A percentile compares a stretch with the other conserved stretches of the same genome.
Evolutionary conservation across 441 rosid genomes (phyloP).

Genomic region (Gossypium davidsonii): DNA sequence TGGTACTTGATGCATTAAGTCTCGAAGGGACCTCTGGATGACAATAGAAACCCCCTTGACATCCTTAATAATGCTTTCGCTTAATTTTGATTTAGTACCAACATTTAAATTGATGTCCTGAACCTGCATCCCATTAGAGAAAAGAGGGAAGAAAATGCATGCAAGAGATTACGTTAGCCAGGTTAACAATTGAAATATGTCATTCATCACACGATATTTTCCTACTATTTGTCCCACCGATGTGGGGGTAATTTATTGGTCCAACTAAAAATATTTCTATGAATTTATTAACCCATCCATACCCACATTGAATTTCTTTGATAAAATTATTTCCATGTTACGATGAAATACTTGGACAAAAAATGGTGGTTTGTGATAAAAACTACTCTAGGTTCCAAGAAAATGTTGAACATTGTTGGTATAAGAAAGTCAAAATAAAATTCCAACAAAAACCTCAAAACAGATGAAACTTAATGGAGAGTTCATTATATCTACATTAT

Average conservation of each 20-base stretch:
- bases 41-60: slow-evolving; percentile 87
- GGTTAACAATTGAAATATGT: slow-evolving; percentile 1
- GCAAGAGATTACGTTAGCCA: slow-evolving; percentile 5
- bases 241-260: background rate
- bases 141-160: background rate
- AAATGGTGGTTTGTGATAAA: background rate
- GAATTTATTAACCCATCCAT: background rate
- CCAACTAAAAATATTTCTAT: background rate
- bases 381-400: background rate
- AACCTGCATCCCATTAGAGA: slow-evolving; percentile 40
- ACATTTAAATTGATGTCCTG: slow-evolving; percentile 95
- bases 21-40: slow-evolving; percentile 80
- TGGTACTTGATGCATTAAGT: slow-evolving; percentile 81
- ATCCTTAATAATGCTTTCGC: slow-evolving; percentile 89
- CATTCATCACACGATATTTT: background rate
- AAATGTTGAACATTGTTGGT: background rate
- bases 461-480: background rate
- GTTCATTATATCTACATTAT: background rate
- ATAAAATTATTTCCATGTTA: background rate
- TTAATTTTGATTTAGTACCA: slow-evolving; percentile 66
- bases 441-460: background rate
- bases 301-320: background rate
- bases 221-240: background rate
- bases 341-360: background rate
- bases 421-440: background rate